Base-by-base conservation (phyloP, 1,139 yeast species). In the Nakaseomyces sp. region DNA sequence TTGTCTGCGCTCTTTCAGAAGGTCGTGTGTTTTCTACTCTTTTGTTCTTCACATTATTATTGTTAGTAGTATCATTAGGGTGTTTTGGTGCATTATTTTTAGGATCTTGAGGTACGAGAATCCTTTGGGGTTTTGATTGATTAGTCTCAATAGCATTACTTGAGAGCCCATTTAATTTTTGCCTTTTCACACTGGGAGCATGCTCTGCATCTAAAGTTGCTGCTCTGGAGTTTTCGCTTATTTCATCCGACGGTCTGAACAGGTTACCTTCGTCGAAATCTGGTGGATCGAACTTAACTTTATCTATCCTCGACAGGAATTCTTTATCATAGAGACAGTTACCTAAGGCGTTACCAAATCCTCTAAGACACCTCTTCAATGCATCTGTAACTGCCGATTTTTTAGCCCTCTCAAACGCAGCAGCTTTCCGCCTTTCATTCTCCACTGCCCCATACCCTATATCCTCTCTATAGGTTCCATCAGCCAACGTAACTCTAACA, bases 371-470 rank as follows among this genome's bases (percentile, higher is more conserved):
- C 49, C 94, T 66, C 58, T 84, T 84, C 54, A 83, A 63, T 0
- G 85, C 94, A 64, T 84, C 94, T 0, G 94, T 84, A 42, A 79
- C 76, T 0, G 93, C 91, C 51, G 85, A 89, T 54, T 84, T 84
- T 58, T 80, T 81, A 47, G 89, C 82, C 54, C 83, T 81, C 55
- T 83, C 94, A 58, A 82, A 82, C 0, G 91, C 93, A 64, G 75
- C 75, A 0, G 87, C 77, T 56, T 80, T 80, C 33, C 77, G 71
- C 45, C 76, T 74, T 37, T 85, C 83, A 57, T 82, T 82, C 42
- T 84, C 93, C 24, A 80, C 76, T 44, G 76, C 78, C 10, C 94
- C 94, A 58, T 83, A 83, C 0, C 94, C 94, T 40, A 83, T 76
- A 64, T 84, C 94, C 55, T 84, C 93, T 53, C 81, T 85, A 55